Base-by-base conservation (phyloP, 257 asterid species). In the Penstemon newberryi region DNA sequence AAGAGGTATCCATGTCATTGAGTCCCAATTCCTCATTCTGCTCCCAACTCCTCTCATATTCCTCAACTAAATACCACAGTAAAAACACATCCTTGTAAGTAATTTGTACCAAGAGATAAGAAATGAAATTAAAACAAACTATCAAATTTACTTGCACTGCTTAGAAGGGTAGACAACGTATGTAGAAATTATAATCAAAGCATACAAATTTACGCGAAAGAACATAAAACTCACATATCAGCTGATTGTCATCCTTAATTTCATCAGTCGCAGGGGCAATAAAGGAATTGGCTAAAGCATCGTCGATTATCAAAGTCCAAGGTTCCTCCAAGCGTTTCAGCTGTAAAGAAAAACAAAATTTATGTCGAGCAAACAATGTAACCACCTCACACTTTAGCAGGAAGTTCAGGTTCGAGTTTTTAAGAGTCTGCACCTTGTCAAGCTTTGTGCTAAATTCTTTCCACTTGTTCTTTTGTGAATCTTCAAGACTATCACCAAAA, bases 1-100 rank as follows among this genome's bases (percentile, higher is more conserved):
- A 73, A 68, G 99, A 80, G 33, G 97, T 94, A 73, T 94, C 96
- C 91, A 94, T 91, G 70, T 91, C 99, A 53, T 89, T 91, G 1
- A 94, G 88, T 60, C 99, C 99, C 78, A 91, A 69, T 72, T 94
- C 99, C 85, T 94, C 98, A 3, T 94, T 91, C 72, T 91, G 97
- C 83, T 94, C 98, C 96, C 93, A 94, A 3, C 96, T 78, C 71
- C 99, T 83, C 78, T 87, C 96, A 3, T 91, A 94, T 50, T 86
- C 98, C 83, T 87, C 95, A 37, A 53, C 98, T 93, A 82, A 52
- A 18, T n/a, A 7, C 7, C 9, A 66, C 33, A 33, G 1, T 25
- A 25, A 25, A 25, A 1, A 7, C 33, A 6, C 62, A 25, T 15
- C 33, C 33, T 25, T 25, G 33, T 25, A 25, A 25, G 2, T 25